These are phyloP conservation scores for Zygosaccharomyces pseudobailii DNA, from an alignment of 1,139 yeast genomes.

Conservation along the genomic window DNA sequence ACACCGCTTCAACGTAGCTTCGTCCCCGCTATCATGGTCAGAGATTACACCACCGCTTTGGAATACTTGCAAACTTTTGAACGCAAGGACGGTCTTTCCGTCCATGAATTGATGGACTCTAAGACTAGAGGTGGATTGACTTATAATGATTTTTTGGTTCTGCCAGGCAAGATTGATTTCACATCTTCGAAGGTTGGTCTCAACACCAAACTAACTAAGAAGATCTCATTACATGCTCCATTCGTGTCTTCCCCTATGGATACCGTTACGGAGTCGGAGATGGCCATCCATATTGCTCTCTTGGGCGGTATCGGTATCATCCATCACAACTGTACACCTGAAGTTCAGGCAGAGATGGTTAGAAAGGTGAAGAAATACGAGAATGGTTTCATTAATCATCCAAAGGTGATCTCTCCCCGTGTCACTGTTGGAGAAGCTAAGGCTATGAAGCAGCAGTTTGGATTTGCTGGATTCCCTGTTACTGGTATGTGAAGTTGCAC, in stretches of 20 bases:
- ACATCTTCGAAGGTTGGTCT: constrained; percentile 72
- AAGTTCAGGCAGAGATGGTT: constrained; percentile 98
- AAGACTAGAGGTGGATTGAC: constrained; percentile 91
- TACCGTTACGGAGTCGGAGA: constrained; percentile 92
- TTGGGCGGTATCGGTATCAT: constrained; percentile 99
- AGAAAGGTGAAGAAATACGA: constrained; percentile 93
- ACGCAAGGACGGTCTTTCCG: constrained; percentile 80
- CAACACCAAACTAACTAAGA: constrained; percentile 85
- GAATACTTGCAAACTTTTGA: constrained; percentile 61
- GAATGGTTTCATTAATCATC: constrained; percentile 95
- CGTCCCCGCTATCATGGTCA: constrained; percentile 13
- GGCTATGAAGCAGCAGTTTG: constrained; percentile 63
- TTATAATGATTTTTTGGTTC: constrained; percentile 89
- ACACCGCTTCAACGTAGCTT: constrained; percentile 11
- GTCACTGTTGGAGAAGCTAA: constrained; percentile 79
- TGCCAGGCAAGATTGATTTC: constrained; percentile 93
- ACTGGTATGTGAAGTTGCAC: constrained; percentile 73
- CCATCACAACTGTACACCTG: constrained; percentile 95
- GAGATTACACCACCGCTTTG: constrained; percentile 63
- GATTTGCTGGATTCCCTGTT: constrained; percentile 97
- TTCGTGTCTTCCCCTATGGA: constrained; percentile 99
- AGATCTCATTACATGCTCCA: constrained; percentile 87
- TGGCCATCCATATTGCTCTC: constrained; percentile 99
- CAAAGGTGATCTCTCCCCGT: constrained; percentile 75
- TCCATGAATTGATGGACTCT: constrained; percentile 84